Evolutionary conservation across 805 yeast species (phyloP), one percentile per base, ranked within the genome.

Genomic region (Candida broadrunensis): DNA sequence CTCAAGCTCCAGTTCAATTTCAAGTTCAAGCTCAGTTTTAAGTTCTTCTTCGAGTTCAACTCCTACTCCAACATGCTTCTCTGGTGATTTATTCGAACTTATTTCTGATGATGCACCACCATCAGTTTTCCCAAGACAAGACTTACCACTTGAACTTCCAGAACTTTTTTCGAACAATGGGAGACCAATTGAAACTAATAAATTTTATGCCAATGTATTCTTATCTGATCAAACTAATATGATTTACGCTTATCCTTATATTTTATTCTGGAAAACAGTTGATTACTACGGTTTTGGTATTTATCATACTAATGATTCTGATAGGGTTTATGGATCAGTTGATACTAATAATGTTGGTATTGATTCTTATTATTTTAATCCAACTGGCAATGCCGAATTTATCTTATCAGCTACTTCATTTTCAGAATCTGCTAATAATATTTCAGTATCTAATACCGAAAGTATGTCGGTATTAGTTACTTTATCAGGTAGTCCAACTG

Each of bases 171-270:
- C 65, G 30, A 68, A 70, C 44, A 55, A 61, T 37, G 74, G 61
- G 25, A 50, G 47, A 9, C 75, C 73, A 11, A 70, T 75, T 44
- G 80, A 81, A 53, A 88, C 95, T 18, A 86, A 87, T 68, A 86
- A 85, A 62, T 87, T 86, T 60, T 85, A 77, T 61, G 76, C 79
- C 27, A 86, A 87, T 57, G 54, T 85, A 52, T 62, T 81, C 48
- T 64, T 84, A 17, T 83, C 68, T 17, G 61, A 60, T 37, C 88
- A 81, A 59, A 63, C 69, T 18, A 66, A 70, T 37, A 73, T 80
- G 37, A 75, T 75, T 4, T 85, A 75, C 65, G 72, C 84, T 8
- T 81, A 78, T 50, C 95, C 95, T 16, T 86, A 83, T 55, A 71
- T 77, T 2, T 56, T 81, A 36, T 82, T 77, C 72, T 78, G 80